Evolutionary conservation across 495 filamentous ascomycete genomes (phyloP), one percentile per base, ranked within the genome.

Genomic region (Daldinia vernicosa): DNA sequence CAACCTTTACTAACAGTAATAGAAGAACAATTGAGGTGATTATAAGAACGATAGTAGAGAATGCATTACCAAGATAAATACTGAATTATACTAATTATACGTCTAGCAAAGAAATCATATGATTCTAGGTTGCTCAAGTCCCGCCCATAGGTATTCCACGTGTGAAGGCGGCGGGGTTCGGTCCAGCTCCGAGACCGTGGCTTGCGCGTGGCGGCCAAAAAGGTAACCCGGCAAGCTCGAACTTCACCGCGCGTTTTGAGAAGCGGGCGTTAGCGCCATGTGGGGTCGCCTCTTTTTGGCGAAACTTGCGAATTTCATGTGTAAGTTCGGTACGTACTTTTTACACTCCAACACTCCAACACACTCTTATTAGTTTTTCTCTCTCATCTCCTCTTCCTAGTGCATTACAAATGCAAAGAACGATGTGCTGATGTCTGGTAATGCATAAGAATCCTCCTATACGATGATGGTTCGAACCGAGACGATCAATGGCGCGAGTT

Each of bases 281-380:
- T 62, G 67, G 61, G 45, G 62, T 51, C 6, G 7, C 58, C 57
- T 27, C 14, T 57, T 66, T 71, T 55, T 33, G 68, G 68, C 58
- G 68, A 71, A 66, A 12, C 47, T 71, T 71, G 68, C 68, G 63
- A 53, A 56, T 37, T 37, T 17, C 6, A 12, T 32, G 26, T 47
- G 26, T n/a, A 32, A 55, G 52, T 28, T 30, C 7, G 24, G 26
- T 54, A 30, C 33, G 33, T 35, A 35, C 33, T 14, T 35, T 2
- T 33, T 33, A 33, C 32, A 35, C 12, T 35, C 12, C 3, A 35
- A 35, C 33, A 35, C 28, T 6, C 0, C 3, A 6, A 6, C 28
- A 6, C 28, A 30, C 33, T 14, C 33, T 35, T 35, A 35, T 35
- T 35, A 35, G 33, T 35, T 35, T 35, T 35, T 35, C 14, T 35